A percentile compares a stretch with the other conserved stretches of the same genome.
Evolutionary conservation across 73 alveolate species (phyloP).

Genomic region (Effrenium voratum): DNA sequence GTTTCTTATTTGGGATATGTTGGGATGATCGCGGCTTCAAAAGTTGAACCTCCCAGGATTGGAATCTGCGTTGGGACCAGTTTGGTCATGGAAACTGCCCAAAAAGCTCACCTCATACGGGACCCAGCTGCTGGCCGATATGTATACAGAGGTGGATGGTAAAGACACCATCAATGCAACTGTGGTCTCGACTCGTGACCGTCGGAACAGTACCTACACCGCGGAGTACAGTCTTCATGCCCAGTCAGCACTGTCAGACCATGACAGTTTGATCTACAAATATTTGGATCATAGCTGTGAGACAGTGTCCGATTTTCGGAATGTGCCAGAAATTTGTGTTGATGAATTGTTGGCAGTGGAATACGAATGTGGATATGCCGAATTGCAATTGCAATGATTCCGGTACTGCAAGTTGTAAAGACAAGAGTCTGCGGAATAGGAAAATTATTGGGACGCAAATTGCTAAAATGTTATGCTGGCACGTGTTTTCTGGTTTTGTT

Average conservation of each 20-base stretch:
- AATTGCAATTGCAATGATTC: background rate
- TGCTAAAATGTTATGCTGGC: no score
- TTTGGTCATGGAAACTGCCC: conserved; percentile 9
- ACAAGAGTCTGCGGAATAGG: no score
- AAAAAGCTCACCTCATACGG: background rate
- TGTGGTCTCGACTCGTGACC: background rate
- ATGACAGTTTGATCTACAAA: background rate
- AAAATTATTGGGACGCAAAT: no score
- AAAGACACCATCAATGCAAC: conserved; percentile 30
- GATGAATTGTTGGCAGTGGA: conserved; percentile 36
- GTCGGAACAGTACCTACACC: background rate
- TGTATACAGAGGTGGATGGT: conserved; percentile 16
- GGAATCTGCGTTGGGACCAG: background rate
- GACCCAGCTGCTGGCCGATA: background rate
- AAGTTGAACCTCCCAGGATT: background rate
- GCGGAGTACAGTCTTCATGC: conserved; percentile 11
- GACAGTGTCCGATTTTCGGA: background rate
- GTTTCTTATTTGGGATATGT: background rate
- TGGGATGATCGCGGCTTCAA: background rate
- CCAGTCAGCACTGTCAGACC: conserved; percentile 5
- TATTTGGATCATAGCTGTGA: background rate
- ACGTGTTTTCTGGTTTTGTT: no score
- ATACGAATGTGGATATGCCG: conserved; percentile 44
- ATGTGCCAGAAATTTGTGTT: conserved; percentile 15
- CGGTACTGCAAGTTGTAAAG: no score